Evolutionary conservation across 139 green algal species (phyloP), one percentile per base, ranked within the genome.

Genomic region (Chlorella sp.): DNA sequence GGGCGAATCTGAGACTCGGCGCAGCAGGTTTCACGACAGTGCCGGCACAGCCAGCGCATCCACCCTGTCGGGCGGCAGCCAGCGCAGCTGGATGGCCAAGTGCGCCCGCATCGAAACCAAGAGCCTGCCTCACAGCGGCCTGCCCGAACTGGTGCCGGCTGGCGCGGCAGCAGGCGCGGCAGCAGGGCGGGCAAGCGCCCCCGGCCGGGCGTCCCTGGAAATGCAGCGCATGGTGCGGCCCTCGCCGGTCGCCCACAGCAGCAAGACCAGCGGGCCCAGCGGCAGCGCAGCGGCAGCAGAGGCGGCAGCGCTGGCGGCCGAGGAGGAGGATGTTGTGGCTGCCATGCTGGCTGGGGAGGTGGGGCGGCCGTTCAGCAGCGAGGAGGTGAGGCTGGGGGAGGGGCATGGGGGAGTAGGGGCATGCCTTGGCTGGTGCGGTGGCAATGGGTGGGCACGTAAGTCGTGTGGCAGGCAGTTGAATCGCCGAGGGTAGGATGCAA

Each of bases 51-150:
- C 43, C 40, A 82, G 26, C 58, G 54, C 41, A 36, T 58, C 36
- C 58, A 40, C 38, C 9, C 26, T n/a, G 13, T 73, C 76, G 3
- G 58, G 34, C 14, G 40, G 34, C 76, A 82, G 76, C 76, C 19
- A 56, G 17, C 76, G 60, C 54, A 73, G 76, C 76, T 73, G 41
- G 24, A 30, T 82, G 26, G 76, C 76, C 38, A 82, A 82, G 76
- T 82, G 76, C 30, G 76, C 76, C 9, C 76, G 76, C 76, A 82
- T 82, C 14, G 56, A 82, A n/a, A 82, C 76, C 5, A 82, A 73
- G 58, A 73, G 54, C 41, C 24, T 81, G 48, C 26, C 34, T 17
- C 72, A n/a, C 24, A 30, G 72, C 41, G 69, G 24, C 36, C 72
- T 77, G 72, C 75, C 56, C 6, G 56, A 73, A 17, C 38, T 28